Conservation (phyloP, 2,329 filamentous ascomycete species). For the Dothistroma septosporum region DNA sequence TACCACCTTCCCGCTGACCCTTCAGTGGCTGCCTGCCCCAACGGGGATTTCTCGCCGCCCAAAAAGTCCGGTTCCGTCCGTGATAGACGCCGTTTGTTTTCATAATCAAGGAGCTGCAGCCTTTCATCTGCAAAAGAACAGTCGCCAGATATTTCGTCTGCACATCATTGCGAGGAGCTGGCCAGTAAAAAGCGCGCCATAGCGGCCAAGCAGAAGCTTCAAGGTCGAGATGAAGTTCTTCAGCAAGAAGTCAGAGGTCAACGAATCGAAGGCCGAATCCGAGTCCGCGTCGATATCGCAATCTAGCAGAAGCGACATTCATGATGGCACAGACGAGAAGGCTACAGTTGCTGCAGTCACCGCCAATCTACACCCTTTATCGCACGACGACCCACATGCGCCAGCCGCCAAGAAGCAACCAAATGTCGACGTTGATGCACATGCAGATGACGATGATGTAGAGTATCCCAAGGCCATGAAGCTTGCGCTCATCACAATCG, state of each 20-base stretch:
- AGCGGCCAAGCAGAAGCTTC: background rate
- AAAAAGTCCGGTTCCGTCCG: background rate
- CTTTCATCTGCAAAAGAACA: background rate
- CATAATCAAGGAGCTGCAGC: background rate
- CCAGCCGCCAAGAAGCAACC: background rate
- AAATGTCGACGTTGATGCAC: slow-evolving; percentile 17
- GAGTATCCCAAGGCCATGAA: slow-evolving; percentile 36
- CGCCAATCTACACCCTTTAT: background rate
- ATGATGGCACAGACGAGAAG: background rate
- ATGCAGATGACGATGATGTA: slow-evolving; percentile 26
- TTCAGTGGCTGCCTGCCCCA: background rate
- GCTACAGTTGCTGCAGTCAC: background rate
- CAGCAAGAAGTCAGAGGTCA: background rate
- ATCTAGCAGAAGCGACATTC: background rate
- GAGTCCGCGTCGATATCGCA: background rate
- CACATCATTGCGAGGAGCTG: background rate
- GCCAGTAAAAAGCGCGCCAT: background rate
- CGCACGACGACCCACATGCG: background rate
- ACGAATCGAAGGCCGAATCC: background rate
- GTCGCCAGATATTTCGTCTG: background rate
- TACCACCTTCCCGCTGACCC: background rate
- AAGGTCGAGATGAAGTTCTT: background rate
- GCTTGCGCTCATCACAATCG: slow-evolving; percentile 35
- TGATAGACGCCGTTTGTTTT: background rate
- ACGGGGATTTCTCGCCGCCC: background rate